Conservation (phyloP, 768 basidiomycete species). For the Strobilomyces confusus region DNA sequence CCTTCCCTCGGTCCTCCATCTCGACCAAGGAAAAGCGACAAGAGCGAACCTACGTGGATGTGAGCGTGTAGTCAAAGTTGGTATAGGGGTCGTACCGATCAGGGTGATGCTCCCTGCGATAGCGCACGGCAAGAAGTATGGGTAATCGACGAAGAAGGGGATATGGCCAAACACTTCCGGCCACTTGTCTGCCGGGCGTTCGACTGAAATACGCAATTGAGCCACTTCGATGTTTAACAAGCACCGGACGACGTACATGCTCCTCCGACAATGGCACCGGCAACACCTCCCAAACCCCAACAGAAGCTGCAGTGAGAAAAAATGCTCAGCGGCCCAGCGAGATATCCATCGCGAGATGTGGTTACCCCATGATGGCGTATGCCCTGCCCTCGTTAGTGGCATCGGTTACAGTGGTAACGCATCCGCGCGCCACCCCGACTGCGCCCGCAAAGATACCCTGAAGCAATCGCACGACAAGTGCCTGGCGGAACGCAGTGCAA, state of each 20-base stretch:
- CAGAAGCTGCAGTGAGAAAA: conserved; percentile 56
- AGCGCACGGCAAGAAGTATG: conserved; percentile 86
- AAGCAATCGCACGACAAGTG: conserved; percentile 79
- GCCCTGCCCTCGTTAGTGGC: conserved; percentile 90
- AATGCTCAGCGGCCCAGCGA: not conserved
- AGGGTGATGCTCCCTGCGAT: conserved; percentile 76
- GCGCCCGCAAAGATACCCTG: conserved; percentile 94
- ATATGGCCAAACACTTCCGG: conserved; percentile 65
- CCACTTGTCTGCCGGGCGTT: conserved; percentile 84
- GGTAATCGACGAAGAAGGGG: conserved; percentile 70
- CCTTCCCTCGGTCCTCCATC: conserved; percentile 90
- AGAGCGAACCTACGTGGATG: conserved; percentile 59
- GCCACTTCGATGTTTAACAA: not conserved
- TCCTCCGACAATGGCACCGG: conserved; percentile 83
- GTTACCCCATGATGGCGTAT: conserved; percentile 85
- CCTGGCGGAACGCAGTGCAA: conserved; percentile 69
- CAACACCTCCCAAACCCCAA: conserved; percentile 96
- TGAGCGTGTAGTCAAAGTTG: not conserved
- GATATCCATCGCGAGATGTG: not conserved
- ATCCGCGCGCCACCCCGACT: conserved; percentile 90
- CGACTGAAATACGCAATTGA: conserved; percentile 47
- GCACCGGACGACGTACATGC: conserved; percentile 49
- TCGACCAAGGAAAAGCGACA: conserved; percentile 83
- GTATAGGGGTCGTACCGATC: conserved; percentile 42
- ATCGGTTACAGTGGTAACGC: conserved; percentile 84